A percentile compares a stretch with the other conserved stretches of the same genome.
These are phyloP conservation scores for Capniomyces stellatus DNA, from an alignment of 371 early-diverging fungal genomes.

Conservation along the genomic window DNA sequence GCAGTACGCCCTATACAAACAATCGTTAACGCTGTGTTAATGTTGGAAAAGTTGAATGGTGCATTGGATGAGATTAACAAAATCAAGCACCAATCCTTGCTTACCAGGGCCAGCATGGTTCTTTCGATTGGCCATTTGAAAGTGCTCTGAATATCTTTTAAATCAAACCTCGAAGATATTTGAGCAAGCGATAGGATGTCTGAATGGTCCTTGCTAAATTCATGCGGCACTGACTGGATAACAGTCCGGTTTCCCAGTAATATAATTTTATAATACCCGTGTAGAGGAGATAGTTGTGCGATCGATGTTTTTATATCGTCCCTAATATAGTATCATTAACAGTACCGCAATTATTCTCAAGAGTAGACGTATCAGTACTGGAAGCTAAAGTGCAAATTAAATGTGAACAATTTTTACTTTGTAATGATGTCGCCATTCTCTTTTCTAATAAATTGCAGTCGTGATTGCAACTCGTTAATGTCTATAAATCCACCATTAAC, in stretches of 20 bases:
- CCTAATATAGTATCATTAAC: conserved; percentile 8
- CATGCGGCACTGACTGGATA: conserved; percentile 78
- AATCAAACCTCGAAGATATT: conserved; percentile 7
- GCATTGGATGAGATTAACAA: too few relatives aligned
- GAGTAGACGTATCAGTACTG: neutral
- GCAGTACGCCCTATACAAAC: neutral
- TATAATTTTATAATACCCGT: conserved; percentile 67
- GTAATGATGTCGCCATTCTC: conserved; percentile 24
- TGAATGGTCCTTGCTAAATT: conserved; percentile 65
- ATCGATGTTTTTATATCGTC: conserved; percentile 80
- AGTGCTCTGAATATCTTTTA: neutral
- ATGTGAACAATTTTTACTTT: conserved; percentile 12
- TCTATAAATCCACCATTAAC: conserved; percentile 83
- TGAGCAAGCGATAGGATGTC: conserved; percentile 49
- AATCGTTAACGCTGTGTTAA: too few relatives aligned
- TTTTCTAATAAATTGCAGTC: conserved; percentile 44
- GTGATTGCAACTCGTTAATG: conserved; percentile 46
- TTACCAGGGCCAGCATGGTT: neutral
- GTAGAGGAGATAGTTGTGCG: conserved; percentile 62
- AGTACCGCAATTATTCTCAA: neutral
- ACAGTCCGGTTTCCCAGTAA: conserved; percentile 54
- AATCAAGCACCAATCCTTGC: too few relatives aligned
- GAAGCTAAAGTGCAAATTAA: neutral
- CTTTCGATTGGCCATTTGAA: neutral
- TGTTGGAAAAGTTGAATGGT: too few relatives aligned